Evolutionary conservation across 2,329 filamentous ascomycete genomes (phyloP).

Genomic region (Ophiobolus disseminans): DNA sequence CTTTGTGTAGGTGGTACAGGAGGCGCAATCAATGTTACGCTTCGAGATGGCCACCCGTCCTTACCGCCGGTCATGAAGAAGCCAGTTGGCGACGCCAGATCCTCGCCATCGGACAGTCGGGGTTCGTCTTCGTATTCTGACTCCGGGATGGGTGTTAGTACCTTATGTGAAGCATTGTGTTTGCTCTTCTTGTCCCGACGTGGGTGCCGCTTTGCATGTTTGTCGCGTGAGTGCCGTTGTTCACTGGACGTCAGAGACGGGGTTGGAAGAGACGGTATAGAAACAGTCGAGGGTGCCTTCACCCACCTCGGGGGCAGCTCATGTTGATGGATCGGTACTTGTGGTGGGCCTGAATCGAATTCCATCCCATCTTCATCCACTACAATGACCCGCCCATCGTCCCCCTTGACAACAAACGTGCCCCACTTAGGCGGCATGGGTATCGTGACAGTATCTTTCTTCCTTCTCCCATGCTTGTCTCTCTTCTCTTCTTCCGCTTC

Average conservation of each 20-base stretch:
- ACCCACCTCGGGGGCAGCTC: constrained; percentile 11
- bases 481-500: background rate
- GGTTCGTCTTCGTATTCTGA: constrained; percentile 16
- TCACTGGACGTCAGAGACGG: no score
- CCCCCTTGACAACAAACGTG: constrained; percentile 31
- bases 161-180: constrained; percentile 2
- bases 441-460: constrained; percentile 22
- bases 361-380: constrained; percentile 35
- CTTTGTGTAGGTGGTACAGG: background rate
- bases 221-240: background rate
- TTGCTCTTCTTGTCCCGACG: background rate
- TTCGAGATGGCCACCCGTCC: constrained; percentile 18
- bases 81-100: constrained; percentile 19
- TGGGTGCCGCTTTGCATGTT: background rate
- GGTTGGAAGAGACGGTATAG: background rate
- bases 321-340: constrained; percentile 5
- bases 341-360: constrained; percentile 31
- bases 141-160: constrained; percentile 18
- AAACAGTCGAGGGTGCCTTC: constrained; percentile 10
- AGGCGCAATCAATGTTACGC: background rate
- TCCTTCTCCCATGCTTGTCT: constrained; percentile 1
- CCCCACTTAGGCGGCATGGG: constrained; percentile 27
- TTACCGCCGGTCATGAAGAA: constrained; percentile 33
- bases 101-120: background rate
- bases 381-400: constrained; percentile 35